These are phyloP conservation scores for Citrus hindsii DNA, from an alignment of 345 rosid genomes.

Conservation along the genomic window DNA sequence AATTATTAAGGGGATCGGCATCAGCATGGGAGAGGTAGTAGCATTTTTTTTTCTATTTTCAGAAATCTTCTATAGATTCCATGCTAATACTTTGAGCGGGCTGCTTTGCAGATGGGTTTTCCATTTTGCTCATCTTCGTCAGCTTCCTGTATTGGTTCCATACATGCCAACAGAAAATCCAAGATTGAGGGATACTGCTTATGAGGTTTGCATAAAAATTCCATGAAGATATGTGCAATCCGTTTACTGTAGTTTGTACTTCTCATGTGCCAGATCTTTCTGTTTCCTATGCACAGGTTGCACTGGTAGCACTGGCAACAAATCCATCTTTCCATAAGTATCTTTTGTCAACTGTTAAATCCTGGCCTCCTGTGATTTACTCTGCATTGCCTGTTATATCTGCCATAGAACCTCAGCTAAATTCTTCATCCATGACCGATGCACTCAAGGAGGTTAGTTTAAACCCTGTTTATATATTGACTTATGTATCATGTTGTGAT, in stretches of 20 bases:
- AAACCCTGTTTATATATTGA: no score
- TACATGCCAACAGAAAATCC: slow-evolving; percentile 91
- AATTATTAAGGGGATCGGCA: slow-evolving; percentile 87
- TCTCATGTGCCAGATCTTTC: slow-evolving; percentile 10
- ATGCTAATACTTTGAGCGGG: slow-evolving; percentile 17
- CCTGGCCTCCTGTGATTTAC: slow-evolving; percentile 87
- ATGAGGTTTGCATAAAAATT: slow-evolving; percentile 61
- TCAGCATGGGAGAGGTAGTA: slow-evolving; percentile 97
- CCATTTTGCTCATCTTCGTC: slow-evolving; percentile 99
- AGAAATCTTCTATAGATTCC: slow-evolving; percentile 13
- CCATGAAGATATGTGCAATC: neutral
- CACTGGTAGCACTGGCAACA: slow-evolving; percentile 97
- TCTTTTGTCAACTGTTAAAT: slow-evolving; percentile 85
- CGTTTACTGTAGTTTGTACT: neutral
- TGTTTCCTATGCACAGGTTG: slow-evolving; percentile 55
- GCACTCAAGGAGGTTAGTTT: slow-evolving; percentile 83
- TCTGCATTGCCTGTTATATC: slow-evolving; percentile 87
- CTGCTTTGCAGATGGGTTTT: slow-evolving; percentile 87
- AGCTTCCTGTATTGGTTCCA: slow-evolving; percentile 93
- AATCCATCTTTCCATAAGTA: slow-evolving; percentile 77
- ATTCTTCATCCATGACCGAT: slow-evolving; percentile 92
- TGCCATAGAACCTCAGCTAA: slow-evolving; percentile 96
- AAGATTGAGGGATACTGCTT: slow-evolving; percentile 92
- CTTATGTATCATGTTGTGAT: neutral
- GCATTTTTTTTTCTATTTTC: no score